A percentile compares a stretch with the other conserved stretches of the same genome.
phyloP scores from a whole-genome alignment of 352 stramenopile species.

The Globisporangium uncinulatum region DNA sequence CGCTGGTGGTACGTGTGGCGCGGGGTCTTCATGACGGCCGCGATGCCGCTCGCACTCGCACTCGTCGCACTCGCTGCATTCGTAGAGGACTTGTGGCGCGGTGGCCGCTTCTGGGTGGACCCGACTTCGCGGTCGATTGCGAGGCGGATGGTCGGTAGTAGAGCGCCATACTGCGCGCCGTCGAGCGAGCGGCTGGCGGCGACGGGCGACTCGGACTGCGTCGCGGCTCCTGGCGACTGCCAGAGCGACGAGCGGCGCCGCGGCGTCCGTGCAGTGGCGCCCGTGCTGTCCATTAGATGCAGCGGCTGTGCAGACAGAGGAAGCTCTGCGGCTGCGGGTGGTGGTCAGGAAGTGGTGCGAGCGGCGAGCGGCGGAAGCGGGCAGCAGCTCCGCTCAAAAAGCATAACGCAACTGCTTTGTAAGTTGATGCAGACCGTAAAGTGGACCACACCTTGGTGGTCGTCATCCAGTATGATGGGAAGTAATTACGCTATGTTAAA shows the following conservation, averaged over 20 bases:
- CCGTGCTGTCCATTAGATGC: conserved; percentile 70
- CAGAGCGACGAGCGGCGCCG: conserved; percentile 30
- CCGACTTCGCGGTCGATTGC: not conserved
- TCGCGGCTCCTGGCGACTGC: conserved; percentile 4
- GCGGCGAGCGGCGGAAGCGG: not conserved
- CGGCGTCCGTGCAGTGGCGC: conserved; percentile 68
- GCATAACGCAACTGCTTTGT: not conserved
- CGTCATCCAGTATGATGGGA: not conserved
- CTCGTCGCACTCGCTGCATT: not conserved
- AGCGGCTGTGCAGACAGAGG: not conserved
- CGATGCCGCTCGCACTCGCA: not conserved
- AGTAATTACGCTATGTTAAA: not conserved
- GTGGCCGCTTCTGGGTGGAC: conserved; percentile 7
- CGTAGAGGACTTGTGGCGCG: conserved; percentile 2
- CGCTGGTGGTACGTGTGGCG: conserved; percentile 46
- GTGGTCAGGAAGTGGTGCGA: not conserved
- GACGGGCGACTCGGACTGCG: not conserved
- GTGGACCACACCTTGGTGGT: conserved; percentile 2
- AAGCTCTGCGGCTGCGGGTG: not conserved
- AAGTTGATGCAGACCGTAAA: not conserved
- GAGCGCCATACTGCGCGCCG: conserved; percentile 16
- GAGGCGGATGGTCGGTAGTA: conserved; percentile 14
- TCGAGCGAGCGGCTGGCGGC: conserved; percentile 28
- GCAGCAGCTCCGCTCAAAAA: too few relatives aligned
- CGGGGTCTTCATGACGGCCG: conserved; percentile 32